phyloP scores from a whole-genome alignment of 2,329 filamentous ascomycete species.

The Phoma herbarum region DNA sequence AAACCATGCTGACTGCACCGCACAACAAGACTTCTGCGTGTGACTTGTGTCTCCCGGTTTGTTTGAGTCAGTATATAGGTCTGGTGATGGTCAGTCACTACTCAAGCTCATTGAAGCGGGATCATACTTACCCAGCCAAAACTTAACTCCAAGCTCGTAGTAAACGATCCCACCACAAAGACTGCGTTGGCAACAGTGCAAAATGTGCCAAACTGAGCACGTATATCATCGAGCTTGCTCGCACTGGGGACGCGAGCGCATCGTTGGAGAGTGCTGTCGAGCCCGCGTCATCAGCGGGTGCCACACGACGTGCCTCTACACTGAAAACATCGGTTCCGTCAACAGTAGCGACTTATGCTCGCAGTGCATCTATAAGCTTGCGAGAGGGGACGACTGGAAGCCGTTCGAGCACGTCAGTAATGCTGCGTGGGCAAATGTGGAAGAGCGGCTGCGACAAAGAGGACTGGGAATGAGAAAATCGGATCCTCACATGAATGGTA shows the following conservation, averaged over 20 bases:
- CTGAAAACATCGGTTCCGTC: conserved; percentile 34
- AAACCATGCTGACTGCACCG: conserved; percentile 1
- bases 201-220: conserved; percentile 47
- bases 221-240: conserved; percentile 42
- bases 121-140: not conserved
- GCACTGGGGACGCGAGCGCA: conserved; percentile 44
- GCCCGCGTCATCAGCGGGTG: conserved; percentile 33
- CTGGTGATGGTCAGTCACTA: conserved; percentile 11
- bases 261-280: conserved; percentile 41
- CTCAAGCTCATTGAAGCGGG: not conserved
- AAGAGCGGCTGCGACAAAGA: conserved; percentile 27
- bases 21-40: conserved; percentile 1
- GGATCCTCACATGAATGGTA: not conserved
- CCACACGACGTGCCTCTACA: conserved; percentile 34
- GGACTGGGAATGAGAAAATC: not conserved
- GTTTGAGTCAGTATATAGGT: conserved; percentile 9
- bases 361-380: conserved; percentile 30
- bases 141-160: not conserved
- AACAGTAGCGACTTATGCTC: conserved; percentile 33
- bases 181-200: not conserved
- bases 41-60: conserved; percentile 4
- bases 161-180: not conserved
- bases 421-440: conserved; percentile 30
- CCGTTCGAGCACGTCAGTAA: conserved; percentile 33
- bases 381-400: conserved; percentile 26